Base-by-base conservation (phyloP, 2,329 filamentous ascomycete genomes). In the Acephala macrosclerotiorum region DNA sequence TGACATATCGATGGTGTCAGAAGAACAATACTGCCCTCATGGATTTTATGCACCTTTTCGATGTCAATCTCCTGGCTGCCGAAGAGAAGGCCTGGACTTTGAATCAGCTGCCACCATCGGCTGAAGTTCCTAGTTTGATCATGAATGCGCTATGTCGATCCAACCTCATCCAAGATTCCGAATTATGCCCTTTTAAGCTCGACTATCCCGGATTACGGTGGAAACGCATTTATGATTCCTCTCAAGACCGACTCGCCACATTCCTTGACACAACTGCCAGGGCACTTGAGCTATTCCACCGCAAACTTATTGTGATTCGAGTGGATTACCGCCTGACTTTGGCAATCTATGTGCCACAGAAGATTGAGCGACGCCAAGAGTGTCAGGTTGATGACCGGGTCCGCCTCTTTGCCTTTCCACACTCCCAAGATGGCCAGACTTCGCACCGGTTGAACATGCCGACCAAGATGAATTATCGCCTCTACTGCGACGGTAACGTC, bases 391-490 rank as follows among this genome's bases (percentile, higher is more conserved):
- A 63, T 58, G 25, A 63, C 29, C 61, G 55, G 11, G 61, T 63
- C 9, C 61, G 61, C n/a, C 56, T 63, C 38, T 63, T 63, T 36
- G 61, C 61, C 1, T 63, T 63, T 55, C 61, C 61, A 26, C 61
- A 59, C 22, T 63, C 61, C 16, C 38, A 26, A 53, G 61, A 26
- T 16, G 40, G 20, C 9, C 7, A 59, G 26, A 58, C 40, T 26
- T 55, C 61, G 14, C 56, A 63, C 14, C 55, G 61, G 3, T 25
- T 58, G 36, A 16, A 40, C 4, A 12, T 63, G 11, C 55, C 61
- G 14, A 63, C 61, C 11, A 59, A 59, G 55, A 63, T 38, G 55
- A 59, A 59, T 53, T 63, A 63, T 26, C 55, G 61, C n/a, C 55
- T 63, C 16, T 63, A 63, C 40, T 63, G 61, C 36, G 61, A 63